Conservation (phyloP, 2,329 filamentous ascomycete genomes). For the Neofusicoccum sp. region DNA sequence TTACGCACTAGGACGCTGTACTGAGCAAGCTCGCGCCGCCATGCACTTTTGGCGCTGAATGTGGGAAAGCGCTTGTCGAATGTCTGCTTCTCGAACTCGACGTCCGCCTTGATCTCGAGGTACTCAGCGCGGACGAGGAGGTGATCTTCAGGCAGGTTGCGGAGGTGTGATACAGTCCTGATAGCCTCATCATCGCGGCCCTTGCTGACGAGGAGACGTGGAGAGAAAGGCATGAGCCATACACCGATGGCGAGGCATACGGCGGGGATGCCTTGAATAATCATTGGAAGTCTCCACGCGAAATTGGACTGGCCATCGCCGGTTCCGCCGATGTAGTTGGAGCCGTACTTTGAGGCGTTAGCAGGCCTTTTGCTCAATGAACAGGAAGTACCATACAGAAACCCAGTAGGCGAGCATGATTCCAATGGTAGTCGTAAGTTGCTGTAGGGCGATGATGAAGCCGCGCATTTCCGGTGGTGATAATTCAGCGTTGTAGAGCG, state of each 20-base stretch:
- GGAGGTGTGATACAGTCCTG: conserved; percentile 27
- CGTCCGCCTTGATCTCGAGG: conserved; percentile 22
- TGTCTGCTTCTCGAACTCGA: conserved; percentile 19
- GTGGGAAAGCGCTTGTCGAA: conserved; percentile 25
- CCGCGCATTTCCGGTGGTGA: conserved; percentile 30
- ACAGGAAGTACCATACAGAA: neutral
- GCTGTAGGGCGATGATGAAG: conserved; percentile 30
- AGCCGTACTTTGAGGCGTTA: conserved; percentile 32
- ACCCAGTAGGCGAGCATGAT: conserved; percentile 36
- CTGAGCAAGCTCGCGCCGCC: neutral
- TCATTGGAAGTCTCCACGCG: conserved; percentile 48
- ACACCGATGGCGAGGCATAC: conserved; percentile 31
- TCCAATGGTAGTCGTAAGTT: conserved; percentile 31
- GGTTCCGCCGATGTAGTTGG: conserved; percentile 36
- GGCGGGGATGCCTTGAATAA: conserved; percentile 44
- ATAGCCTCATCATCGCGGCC: conserved; percentile 32
- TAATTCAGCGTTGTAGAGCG: conserved; percentile 48
- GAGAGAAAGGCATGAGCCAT: conserved; percentile 33
- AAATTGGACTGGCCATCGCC: conserved; percentile 38
- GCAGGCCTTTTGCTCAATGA: neutral
- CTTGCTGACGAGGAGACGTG: conserved; percentile 31
- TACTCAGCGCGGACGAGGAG: conserved; percentile 21
- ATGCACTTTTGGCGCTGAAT: conserved; percentile 52
- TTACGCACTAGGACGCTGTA: conserved; percentile 46
- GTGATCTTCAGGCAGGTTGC: conserved; percentile 23